Base-by-base conservation (phyloP, 78 protist genomes). In the Acrasis kona region DNA sequence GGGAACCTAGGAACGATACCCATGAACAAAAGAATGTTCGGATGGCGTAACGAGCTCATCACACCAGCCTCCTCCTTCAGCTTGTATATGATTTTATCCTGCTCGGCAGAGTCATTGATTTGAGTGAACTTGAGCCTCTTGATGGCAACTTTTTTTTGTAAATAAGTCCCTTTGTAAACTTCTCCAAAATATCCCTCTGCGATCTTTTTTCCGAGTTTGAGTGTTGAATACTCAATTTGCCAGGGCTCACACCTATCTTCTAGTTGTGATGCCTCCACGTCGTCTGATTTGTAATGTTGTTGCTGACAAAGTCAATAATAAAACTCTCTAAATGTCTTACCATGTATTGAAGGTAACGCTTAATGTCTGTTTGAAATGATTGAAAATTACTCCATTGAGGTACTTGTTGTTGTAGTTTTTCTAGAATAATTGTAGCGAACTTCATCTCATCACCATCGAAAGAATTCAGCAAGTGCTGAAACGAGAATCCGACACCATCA, bases 1-100 rank as follows among this genome's bases (percentile, higher is more conserved):
- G 61, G 61, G 19, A n/a, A 19, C 19, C 19, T 50, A n/a, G 61
- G 19, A 19, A 19, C 19, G n/a, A 67, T 67, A 19, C 71, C 71
- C 71, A 67, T 67, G 19, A 67, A 67, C 71, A 67, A 19, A 19
- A 19, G n/a, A 12, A 67, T 19, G 19, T 67, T 67, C n/a, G 71
- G 71, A 67, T 67, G 71, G 19, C 71, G 71, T 30, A 67, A 19
- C 28, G 71, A 67, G 71, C 19, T 30, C 71, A 67, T 67, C 12
- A 67, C 71, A 67, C 66, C 19, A 30, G 19, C 19, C 28, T 67
- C 71, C 19, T 67, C 71, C 28, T 67, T 19, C 19, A 19, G n/a
- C n/a, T 19, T 30, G n/a, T 67, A 19, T 12, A 67, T 19, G n/a
- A 67, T 67, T 19, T 67, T 19, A 19, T 19, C 19, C 19, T 19